Percentiles rank a stretch among this genome's conserved stretches.
Conservation (phyloP, 768 basidiomycete genomes). For the Dacryopinax primogenitus region DNA sequence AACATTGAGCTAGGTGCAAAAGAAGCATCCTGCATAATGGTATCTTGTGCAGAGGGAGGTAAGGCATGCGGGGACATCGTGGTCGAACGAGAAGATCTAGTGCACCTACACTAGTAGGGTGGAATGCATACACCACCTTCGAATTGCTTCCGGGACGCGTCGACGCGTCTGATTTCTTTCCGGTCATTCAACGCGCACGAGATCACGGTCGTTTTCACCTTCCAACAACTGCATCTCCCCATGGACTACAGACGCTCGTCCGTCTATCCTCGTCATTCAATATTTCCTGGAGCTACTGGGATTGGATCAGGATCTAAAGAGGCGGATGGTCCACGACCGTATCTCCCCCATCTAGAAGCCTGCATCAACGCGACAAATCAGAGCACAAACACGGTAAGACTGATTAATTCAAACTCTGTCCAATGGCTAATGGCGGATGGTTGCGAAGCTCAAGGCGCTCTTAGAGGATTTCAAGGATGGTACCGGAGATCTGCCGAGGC, state of each 20-base stretch:
- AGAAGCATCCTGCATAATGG: not conserved
- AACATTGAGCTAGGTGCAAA: not conserved
- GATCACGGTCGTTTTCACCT: not conserved
- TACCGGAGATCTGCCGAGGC: slow-evolving; percentile 56
- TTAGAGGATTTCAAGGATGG: slow-evolving; percentile 29
- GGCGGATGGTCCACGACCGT: not conserved
- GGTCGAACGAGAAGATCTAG: too few species aligned
- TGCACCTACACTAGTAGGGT: not conserved
- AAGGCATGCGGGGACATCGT: not conserved
- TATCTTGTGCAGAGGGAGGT: not conserved
- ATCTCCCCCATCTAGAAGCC: slow-evolving; percentile 1
- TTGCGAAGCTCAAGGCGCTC: not conserved
- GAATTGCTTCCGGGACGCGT: slow-evolving; percentile 4
- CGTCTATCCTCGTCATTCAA: slow-evolving; percentile 1
- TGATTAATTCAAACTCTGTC: not conserved
- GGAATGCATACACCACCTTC: not conserved
- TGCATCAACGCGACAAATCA: slow-evolving; percentile 1
- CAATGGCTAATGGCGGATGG: not conserved
- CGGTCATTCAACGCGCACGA: not conserved
- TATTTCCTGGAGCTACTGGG: not conserved
- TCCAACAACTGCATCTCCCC: not conserved
- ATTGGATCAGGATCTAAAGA: not conserved
- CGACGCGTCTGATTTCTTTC: slow-evolving; percentile 10
- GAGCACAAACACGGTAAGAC: not conserved
- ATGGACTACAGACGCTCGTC: slow-evolving; percentile 1